Evolutionary conservation across 2,329 filamentous ascomycete species (phyloP).

Genomic region (Colletotrichum cordylinicola): DNA sequence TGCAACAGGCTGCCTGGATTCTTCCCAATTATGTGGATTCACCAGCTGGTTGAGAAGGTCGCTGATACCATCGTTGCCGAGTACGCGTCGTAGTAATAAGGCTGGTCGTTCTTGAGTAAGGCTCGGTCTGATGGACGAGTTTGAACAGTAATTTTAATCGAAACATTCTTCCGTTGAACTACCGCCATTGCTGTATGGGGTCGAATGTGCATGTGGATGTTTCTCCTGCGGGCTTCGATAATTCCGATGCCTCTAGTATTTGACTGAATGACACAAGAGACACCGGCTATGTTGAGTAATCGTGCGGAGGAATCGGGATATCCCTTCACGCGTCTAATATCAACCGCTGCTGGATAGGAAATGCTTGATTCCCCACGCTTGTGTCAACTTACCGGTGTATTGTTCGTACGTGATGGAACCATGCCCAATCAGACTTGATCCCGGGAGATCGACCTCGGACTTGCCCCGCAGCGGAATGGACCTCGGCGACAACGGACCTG

Average conservation of each 20-base stretch:
- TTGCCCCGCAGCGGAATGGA: background rate
- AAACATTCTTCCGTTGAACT: background rate
- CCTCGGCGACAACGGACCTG: background rate
- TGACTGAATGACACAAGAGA: background rate
- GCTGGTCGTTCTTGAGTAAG: no score
- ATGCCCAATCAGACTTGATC: background rate
- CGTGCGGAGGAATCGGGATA: background rate
- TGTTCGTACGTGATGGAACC: background rate
- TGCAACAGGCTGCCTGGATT: slow-evolving; percentile 56
- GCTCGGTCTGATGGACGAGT: no score
- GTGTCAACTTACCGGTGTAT: background rate
- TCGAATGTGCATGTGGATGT: background rate
- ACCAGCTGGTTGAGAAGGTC: slow-evolving; percentile 66
- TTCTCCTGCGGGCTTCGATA: background rate
- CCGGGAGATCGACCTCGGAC: background rate
- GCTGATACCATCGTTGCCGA: slow-evolving; percentile 25
- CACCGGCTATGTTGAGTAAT: background rate
- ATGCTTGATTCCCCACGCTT: background rate
- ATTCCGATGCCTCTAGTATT: background rate
- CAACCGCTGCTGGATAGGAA: background rate
- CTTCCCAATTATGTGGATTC: slow-evolving; percentile 53
- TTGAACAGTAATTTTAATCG: background rate
- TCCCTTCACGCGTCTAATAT: background rate
- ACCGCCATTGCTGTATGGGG: background rate
- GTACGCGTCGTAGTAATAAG: background rate